Evolutionary conservation across 2,329 filamentous ascomycete species (phyloP), one percentile per base, ranked within the genome.

Genomic region (Aspergillus neotritici): DNA sequence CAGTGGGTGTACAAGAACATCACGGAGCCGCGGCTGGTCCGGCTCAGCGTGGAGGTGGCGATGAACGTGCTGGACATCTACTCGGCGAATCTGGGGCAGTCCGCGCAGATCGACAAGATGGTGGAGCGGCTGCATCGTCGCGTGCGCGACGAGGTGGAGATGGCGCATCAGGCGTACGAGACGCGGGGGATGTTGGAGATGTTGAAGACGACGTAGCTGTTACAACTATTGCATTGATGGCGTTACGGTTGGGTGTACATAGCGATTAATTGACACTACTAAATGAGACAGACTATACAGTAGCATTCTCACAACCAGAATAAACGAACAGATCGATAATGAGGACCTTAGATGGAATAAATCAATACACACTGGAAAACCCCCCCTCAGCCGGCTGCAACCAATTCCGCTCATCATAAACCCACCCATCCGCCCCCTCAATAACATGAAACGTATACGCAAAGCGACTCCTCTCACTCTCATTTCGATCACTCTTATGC

Each of bases 361-460:
- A 25, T 6, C 31, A 30, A 47, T 53, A 81, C 49, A 90, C 60
- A 62, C 69, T 84, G 5, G 85, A 90, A 61, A 98, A 96, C 33
- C 79, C 78, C 0, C 87, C 89, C 0, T 87, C 90, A 43, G 88
- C 84, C 45, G 90, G 88, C 71, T 96, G 91, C 64, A 98, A 68
- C 93, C 93, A 97, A 68, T 98, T 98, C 67, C 77, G 76, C 68
- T 78, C 77, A 67, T 97, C 93, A 65, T 97, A 98, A 42, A 71
- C 55, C 65, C 66, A 69, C 10, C 66, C 73, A 34, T 82, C 73
- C 14, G 84, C 78, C 0, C 85, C 86, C 69, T 97, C 93, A 59
- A 97, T 97, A 45, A 94, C 80, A 71, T 98, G 93, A 65, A 97
- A 98, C 0, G 93, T 97, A 68, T 97, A 98, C 41, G 96, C 95